A percentile compares a stretch with the other conserved stretches of the same genome.
These are phyloP conservation scores for Corylus americana DNA, from an alignment of 306 rosid genomes.

Conservation along the genomic window DNA sequence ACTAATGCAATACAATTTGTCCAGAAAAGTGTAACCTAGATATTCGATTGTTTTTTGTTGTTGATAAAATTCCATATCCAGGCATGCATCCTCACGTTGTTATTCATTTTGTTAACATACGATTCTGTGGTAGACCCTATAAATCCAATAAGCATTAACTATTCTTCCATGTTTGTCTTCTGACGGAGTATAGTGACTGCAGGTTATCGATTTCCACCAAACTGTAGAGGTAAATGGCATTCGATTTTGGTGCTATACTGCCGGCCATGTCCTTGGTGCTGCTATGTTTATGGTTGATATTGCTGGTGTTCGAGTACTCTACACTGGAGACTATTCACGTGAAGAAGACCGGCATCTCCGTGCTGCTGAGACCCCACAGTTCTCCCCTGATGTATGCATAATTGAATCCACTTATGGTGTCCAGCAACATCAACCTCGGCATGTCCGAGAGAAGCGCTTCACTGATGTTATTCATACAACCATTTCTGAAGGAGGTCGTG, in stretches of 20 bases:
- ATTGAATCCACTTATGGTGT: conserved; percentile 94
- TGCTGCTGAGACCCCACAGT: conserved; percentile 95
- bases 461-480: conserved; percentile 89
- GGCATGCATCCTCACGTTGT: neutral
- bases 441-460: conserved; percentile 81
- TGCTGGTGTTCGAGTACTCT: conserved; percentile 87
- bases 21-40: neutral
- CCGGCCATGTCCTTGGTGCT: conserved; percentile 99
- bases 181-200: conserved; percentile 33
- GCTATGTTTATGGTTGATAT: conserved; percentile 99
- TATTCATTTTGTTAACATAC: neutral
- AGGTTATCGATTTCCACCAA: conserved; percentile 98
- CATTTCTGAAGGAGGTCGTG: conserved; percentile 94
- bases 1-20: neutral
- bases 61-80: neutral
- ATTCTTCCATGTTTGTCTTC: conserved; percentile 5
- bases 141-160: neutral
- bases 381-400: conserved; percentile 93
- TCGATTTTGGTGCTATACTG: conserved; percentile 96
- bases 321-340: conserved; percentile 98
- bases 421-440: conserved; percentile 94
- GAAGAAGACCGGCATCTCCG: conserved; percentile 96
- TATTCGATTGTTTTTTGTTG: neutral
- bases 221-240: conserved; percentile 88
- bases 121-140: neutral